Conservation (phyloP, 495 filamentous ascomycete genomes). For the Friedmanniomyces endolithicus region DNA sequence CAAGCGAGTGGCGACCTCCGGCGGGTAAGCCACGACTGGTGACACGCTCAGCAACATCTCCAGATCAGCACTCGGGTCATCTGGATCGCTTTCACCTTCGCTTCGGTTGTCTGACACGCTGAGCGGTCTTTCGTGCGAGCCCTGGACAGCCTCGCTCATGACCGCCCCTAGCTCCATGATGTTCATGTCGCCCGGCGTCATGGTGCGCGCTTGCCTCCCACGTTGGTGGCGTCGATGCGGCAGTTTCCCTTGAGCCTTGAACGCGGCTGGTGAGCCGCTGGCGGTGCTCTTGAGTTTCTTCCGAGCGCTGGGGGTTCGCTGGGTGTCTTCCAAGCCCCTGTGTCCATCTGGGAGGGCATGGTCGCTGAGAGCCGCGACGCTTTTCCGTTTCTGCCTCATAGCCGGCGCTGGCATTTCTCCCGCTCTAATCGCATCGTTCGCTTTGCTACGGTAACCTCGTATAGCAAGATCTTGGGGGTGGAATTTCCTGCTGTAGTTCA, state of each 20-base stretch:
- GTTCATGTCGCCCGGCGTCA: not conserved
- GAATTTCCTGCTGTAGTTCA: constrained; percentile 5
- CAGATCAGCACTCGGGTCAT: not conserved
- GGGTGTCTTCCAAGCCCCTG: not conserved
- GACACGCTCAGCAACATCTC: not conserved
- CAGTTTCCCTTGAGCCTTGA: not conserved
- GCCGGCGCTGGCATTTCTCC: not conserved
- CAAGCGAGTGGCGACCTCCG: too few species aligned
- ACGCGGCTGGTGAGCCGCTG: not conserved
- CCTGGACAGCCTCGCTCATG: not conserved
- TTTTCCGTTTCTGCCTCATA: not conserved
- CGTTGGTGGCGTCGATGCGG: not conserved
- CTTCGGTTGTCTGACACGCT: not conserved
- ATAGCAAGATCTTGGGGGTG: constrained; percentile 11
- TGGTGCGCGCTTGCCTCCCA: not conserved
- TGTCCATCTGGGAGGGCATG: not conserved
- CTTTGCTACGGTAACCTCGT: not conserved
- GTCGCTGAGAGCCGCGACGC: not conserved
- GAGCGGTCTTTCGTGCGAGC: not conserved
- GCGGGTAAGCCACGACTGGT: too few species aligned
- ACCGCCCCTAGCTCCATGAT: not conserved
- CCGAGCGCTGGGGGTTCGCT: not conserved
- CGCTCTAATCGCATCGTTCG: not conserved
- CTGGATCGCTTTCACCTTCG: not conserved
- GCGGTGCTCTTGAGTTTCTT: not conserved